Evolutionary conservation across 108 stramenopile species (phyloP), one percentile per base, ranked within the genome.

Genomic region (Nitzschia sp.): DNA sequence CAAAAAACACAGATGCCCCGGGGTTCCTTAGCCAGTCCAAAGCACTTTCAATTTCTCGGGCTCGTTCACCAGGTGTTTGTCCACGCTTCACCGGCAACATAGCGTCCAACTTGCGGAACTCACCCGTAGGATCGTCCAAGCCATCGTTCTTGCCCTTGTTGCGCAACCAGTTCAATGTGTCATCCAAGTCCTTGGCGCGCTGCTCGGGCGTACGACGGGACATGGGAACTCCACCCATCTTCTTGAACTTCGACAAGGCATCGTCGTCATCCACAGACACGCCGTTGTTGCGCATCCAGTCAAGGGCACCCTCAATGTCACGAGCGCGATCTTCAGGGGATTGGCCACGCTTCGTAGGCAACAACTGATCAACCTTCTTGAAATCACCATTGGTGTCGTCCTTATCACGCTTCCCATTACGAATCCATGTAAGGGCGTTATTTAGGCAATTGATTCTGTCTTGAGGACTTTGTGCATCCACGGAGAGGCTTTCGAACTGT

Each of bases 131-230:
- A 19, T 59, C 58, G 58, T 59, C 59, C 9, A 38, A 29, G 50
- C 60, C 65, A 29, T 68, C 71, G 29, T 34, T 34, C n/a, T 39
- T 39, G 10, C 63, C 53, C 39, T 62, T 25, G 55, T 65, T 73
- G 11, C 74, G 63, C 42, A 80, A 24, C 80, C 80, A 80, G 40
- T 59, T 68, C 39, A 80, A 48, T 21, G 73, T 70, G 48, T 61
- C 71, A 41, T 75, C 70, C 42, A 80, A 62, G 46, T 80, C 80
- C 34, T 58, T 57, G 3, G 70, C 70, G 20, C 62, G 40, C 17
- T 67, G 62, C 15, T 74, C 68, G 14, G 73, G 61, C 42, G 59
- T 65, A 19, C 60, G 53, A 10, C 59, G 43, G 2, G 48, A 69
- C 40, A 54, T 57, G 78, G 78, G 21, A 67, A 24, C 10, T 73